Conservation (phyloP, 2,329 filamentous ascomycete species). For the Fusarium sp. region DNA sequence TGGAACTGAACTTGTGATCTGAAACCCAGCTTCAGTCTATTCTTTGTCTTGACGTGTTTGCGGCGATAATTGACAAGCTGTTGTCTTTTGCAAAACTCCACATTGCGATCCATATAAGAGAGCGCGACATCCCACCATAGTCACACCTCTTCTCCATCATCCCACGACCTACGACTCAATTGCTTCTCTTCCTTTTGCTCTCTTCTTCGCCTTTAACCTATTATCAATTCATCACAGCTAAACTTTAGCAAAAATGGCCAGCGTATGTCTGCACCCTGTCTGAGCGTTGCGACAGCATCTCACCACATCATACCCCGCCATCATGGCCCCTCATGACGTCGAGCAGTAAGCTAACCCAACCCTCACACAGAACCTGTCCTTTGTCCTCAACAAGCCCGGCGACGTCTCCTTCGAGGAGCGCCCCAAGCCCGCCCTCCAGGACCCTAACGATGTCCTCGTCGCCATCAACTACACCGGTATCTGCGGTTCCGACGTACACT, state of each 20-base stretch:
- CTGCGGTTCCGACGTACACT: slow-evolving; percentile 90
- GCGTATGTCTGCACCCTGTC: slow-evolving; percentile 34
- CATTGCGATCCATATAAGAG: slow-evolving; percentile 42
- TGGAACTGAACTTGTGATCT: slow-evolving; percentile 24
- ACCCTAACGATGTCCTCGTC: slow-evolving; percentile 83
- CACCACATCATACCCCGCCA: slow-evolving; percentile 26
- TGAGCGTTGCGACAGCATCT: background rate
- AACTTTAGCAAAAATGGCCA: slow-evolving; percentile 44
- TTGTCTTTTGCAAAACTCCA: slow-evolving; percentile 28
- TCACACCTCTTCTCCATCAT: slow-evolving; percentile 22
- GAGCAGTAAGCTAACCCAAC: slow-evolving; percentile 6
- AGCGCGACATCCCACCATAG: slow-evolving; percentile 29
- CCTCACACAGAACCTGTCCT: slow-evolving; percentile 79
- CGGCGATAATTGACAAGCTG: slow-evolving; percentile 7
- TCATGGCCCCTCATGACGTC: slow-evolving; percentile 41
- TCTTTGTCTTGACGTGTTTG: background rate
- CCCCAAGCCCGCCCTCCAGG: slow-evolving; percentile 77
- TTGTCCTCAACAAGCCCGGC: slow-evolving; percentile 83
- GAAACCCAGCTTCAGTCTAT: slow-evolving; percentile 29
- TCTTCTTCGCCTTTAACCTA: fast-evolving
- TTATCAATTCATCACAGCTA: slow-evolving; percentile 6
- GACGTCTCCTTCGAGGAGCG: slow-evolving; percentile 83
- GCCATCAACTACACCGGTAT: slow-evolving; percentile 90
- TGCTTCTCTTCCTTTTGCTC: slow-evolving; percentile 1
- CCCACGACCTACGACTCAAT: slow-evolving; percentile 9